Conservation (phyloP, 208 protist species). For the Acanthamoeba royreba region DNA sequence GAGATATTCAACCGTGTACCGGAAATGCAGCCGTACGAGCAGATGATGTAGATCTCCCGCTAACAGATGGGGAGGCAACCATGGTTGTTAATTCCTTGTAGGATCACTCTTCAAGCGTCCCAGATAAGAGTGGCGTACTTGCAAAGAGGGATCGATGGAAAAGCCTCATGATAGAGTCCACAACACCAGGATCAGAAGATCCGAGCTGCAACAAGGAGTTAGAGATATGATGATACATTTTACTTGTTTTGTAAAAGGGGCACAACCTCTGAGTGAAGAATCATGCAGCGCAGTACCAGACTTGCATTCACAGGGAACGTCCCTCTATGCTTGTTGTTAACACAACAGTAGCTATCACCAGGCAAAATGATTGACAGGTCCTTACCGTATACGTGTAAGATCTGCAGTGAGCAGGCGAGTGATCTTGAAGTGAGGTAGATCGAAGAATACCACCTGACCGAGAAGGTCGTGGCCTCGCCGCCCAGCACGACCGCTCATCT, state of each 20-base stretch:
- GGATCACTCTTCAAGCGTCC: background rate
- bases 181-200: background rate
- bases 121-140: background rate
- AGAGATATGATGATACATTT: too few relatives aligned
- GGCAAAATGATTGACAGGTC: too few relatives aligned
- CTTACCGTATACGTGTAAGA: constrained; percentile 80
- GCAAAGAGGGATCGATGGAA: background rate
- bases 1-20: constrained; percentile 59
- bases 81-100: background rate
- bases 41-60: background rate
- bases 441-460: constrained; percentile 92
- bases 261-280: constrained; percentile 3
- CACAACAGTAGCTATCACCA: too few relatives aligned
- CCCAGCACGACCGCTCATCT: constrained; percentile 94
- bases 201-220: too few relatives aligned
- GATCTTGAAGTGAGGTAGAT: constrained; percentile 87
- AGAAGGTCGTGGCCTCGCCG: constrained; percentile 91
- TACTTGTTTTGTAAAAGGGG: too few relatives aligned
- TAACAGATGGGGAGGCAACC: background rate
- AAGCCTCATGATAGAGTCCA: background rate
- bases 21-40: constrained; percentile 46
- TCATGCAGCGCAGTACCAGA: constrained; percentile 80
- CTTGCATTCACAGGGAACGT: constrained; percentile 87
- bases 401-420: constrained; percentile 88
- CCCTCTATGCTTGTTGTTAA: constrained; percentile 79